phyloP scores from a whole-genome alignment of 2,329 filamentous ascomycete species.

The Trichoderma hamatum region DNA sequence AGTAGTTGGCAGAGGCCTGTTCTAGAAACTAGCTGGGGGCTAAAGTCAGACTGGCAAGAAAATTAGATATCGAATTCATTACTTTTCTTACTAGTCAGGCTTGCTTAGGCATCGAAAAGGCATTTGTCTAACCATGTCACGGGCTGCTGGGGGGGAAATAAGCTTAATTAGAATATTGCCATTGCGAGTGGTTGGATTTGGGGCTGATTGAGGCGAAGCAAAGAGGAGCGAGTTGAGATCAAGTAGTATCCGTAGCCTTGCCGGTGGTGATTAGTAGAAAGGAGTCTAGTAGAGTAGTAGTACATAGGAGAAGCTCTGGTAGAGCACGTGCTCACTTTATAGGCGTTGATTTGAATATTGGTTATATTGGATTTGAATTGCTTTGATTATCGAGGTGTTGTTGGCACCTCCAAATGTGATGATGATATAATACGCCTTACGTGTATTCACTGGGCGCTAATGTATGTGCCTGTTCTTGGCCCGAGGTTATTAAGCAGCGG shows the following conservation, averaged over 20 bases:
- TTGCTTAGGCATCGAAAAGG: not conserved
- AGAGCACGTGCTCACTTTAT: not conserved
- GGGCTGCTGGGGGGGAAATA: constrained; percentile 5
- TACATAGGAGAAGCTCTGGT: not conserved
- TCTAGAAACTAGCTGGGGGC: not conserved
- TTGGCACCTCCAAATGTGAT: not conserved
- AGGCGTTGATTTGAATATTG: not conserved
- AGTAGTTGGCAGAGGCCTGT: not conserved
- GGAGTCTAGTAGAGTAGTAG: not conserved
- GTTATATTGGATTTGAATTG: not conserved
- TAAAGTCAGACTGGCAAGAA: not conserved
- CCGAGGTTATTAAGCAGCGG: not conserved
- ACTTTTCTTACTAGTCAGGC: not conserved
- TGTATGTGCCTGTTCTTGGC: not conserved
- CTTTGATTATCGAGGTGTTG: not conserved
- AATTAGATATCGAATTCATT: not conserved
- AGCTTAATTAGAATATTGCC: constrained; percentile 9
- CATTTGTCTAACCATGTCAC: not conserved
- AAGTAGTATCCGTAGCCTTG: not conserved
- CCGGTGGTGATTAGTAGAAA: not conserved
- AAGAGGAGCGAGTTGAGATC: not conserved
- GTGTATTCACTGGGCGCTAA: not conserved
- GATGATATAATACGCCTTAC: not conserved
- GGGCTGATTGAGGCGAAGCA: constrained; percentile 18
- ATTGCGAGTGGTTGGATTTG: constrained; percentile 11